Evolutionary conservation across 805 yeast species (phyloP), one percentile per base, ranked within the genome.

Genomic region (Kuraishia capsulata): DNA sequence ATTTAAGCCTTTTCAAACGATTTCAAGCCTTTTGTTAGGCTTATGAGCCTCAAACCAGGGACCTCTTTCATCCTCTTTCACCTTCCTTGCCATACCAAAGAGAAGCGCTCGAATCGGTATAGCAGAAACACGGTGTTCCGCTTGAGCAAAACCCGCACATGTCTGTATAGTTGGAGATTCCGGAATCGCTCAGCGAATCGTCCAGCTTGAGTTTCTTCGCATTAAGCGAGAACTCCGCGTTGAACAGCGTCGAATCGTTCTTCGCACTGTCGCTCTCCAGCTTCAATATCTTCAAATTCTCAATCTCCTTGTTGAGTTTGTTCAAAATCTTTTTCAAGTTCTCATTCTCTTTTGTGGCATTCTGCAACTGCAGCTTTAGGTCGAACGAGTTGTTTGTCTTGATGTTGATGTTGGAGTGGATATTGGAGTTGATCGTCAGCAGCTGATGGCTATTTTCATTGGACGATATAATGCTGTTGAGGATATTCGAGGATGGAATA

Each of bases 261-360:
- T 5, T 6, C 8, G 25, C 30, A 9, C 24, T 31, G 10, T 39
- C 42, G 21, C 36, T 39, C 18, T 51, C 55, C 24, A 38, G 39
- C 36, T 50, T 55, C 19, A 45, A 43, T 35, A 56, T 29, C 37
- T 51, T 50, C 39, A 61, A 43, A 30, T 48, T 48, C 26, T 51
- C 60, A 30, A 67, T 65, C 44, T 67, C 73, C 36, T 51, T 48
- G 42, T 64, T 64, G 20, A 67, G 45, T 42, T 66, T 64, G 3
- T 52, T 52, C 5, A 67, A 52, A 3, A 67, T 63, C 35, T 59
- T 64, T 43, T 65, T 64, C 41, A 67, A 50, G 42, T 65, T 67
- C 37, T 59, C 64, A 44, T 67, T 67, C 48, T 67, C 73, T 38
- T 61, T 59, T 2, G 66, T 56, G 5, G 67, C 69, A 32, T 52